Conservation (phyloP, 2,329 filamentous ascomycete species). For the Coniella lustricola region DNA sequence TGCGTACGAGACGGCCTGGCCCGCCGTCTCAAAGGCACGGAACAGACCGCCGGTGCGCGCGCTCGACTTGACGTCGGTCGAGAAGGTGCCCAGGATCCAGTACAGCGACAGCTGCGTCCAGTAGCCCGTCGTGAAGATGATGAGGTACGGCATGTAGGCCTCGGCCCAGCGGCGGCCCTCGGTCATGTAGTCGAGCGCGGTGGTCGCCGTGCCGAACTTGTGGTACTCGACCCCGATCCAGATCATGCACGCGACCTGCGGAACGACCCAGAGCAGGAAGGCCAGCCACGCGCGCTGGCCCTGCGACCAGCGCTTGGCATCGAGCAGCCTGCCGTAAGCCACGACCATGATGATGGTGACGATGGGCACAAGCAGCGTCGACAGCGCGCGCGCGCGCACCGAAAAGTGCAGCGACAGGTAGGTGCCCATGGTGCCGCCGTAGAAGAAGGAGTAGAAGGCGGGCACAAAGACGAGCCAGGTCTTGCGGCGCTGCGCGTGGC, state of each 20-base stretch:
- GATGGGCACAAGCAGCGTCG: constrained; percentile 22
- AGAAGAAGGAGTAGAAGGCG: constrained; percentile 32
- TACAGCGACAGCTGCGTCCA: constrained; percentile 23
- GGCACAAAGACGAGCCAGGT: constrained; percentile 28
- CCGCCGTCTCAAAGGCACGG: constrained; percentile 23
- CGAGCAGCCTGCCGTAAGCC: constrained; percentile 15
- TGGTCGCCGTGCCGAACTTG: constrained; percentile 1
- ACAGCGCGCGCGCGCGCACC: constrained; percentile 26
- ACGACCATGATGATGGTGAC: constrained; percentile 23
- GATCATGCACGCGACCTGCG: constrained; percentile 24
- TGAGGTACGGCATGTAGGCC: constrained; percentile 14
- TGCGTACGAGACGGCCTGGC: constrained; percentile 25
- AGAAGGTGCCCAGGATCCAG: constrained; percentile 31
- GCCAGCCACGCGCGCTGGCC: constrained; percentile 23
- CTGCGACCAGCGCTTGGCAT: constrained; percentile 22
- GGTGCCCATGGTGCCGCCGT: constrained; percentile 30
- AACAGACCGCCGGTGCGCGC: constrained; percentile 25
- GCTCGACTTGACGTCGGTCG: constrained; percentile 26
- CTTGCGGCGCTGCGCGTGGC: constrained; percentile 21
- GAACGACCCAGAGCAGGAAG: constrained; percentile 23
- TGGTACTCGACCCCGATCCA: constrained; percentile 22
- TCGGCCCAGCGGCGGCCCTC: constrained; percentile 13
- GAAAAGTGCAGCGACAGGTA: constrained; percentile 28
- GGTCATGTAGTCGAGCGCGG: constrained; percentile 8
- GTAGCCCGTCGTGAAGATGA: constrained; percentile 16